These are phyloP conservation scores for Scenedesmus sp. DNA, from an alignment of 163 green algal genomes.

Conservation along the genomic window DNA sequence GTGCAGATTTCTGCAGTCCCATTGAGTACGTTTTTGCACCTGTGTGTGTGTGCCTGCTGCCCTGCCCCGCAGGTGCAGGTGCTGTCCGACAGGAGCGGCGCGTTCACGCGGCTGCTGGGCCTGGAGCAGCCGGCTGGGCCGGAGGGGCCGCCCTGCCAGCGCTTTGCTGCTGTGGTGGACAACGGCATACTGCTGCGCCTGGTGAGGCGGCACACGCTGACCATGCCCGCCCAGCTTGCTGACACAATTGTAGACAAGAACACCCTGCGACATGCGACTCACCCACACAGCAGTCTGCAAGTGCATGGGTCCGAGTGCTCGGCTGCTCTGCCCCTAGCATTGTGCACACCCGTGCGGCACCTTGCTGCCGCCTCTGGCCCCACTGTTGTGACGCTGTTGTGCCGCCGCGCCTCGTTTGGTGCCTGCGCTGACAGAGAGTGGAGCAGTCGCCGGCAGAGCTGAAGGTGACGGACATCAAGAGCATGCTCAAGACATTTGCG, in stretches of 20 bases:
- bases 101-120: conserved; percentile 71
- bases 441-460: conserved; percentile 75
- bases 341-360: neutral
- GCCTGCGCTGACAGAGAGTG: conserved; percentile 67
- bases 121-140: conserved; percentile 59
- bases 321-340: neutral
- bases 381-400: neutral
- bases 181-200: conserved; percentile 88
- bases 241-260: neutral
- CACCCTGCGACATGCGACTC: too few relatives aligned
- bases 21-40: too few relatives aligned
- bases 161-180: conserved; percentile 86
- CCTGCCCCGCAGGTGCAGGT: conserved; percentile 51
- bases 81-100: conserved; percentile 65
- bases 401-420: neutral
- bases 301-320: too few relatives aligned
- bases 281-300: too few relatives aligned
- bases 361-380: neutral
- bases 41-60: neutral
- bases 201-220: conserved; percentile 59
- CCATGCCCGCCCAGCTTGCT: neutral
- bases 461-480: conserved; percentile 69
- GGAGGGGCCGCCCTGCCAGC: conserved; percentile 71
- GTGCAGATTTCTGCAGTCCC: too few relatives aligned
- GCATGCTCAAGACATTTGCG: conserved; percentile 66